Conservation (phyloP, 345 rosid species). For the Chamaenerion angustifolium region DNA sequence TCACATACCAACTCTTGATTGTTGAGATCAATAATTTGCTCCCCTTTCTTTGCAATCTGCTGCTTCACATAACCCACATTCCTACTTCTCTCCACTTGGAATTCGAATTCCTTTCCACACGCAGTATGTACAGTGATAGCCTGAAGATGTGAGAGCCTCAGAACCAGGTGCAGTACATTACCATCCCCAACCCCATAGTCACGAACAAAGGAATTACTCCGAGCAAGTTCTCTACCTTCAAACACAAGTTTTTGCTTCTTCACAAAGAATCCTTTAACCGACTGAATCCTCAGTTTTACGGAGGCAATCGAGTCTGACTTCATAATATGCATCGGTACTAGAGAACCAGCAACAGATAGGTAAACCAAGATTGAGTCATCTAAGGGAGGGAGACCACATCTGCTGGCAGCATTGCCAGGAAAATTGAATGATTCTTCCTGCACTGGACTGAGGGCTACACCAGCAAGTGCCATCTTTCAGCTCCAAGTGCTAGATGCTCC, state of each 20-base stretch:
- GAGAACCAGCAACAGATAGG: slow-evolving; percentile 43
- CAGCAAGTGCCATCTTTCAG: slow-evolving; percentile 36
- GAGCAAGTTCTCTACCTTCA: slow-evolving; percentile 49
- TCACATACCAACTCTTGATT: slow-evolving; percentile 54
- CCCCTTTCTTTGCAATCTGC: slow-evolving; percentile 43
- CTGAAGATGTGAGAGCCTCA: slow-evolving; percentile 53
- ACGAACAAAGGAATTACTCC: slow-evolving; percentile 26
- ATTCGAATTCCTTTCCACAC: slow-evolving; percentile 49
- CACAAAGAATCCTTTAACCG: slow-evolving; percentile 41
- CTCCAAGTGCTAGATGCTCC: slow-evolving; percentile 8
- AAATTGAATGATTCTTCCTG: slow-evolving; percentile 31
- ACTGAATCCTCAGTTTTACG: slow-evolving; percentile 69
- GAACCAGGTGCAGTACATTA: slow-evolving; percentile 50
- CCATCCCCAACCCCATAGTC: slow-evolving; percentile 57
- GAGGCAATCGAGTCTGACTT: slow-evolving; percentile 64
- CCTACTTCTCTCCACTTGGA: slow-evolving; percentile 46
- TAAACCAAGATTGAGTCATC: slow-evolving; percentile 41
- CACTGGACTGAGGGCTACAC: slow-evolving; percentile 47
- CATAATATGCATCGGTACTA: slow-evolving; percentile 46
- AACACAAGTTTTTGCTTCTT: slow-evolving; percentile 58
- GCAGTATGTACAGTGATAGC: slow-evolving; percentile 46
- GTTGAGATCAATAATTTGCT: slow-evolving; percentile 21
- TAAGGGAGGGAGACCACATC: slow-evolving; percentile 13
- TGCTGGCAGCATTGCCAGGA: slow-evolving; percentile 18
- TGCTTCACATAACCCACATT: slow-evolving; percentile 70